A percentile compares a stretch with the other conserved stretches of the same genome.
These are phyloP conservation scores for Pyropia yezoensis DNA, from an alignment of 23 red algal genomes.

Conservation along the genomic window DNA sequence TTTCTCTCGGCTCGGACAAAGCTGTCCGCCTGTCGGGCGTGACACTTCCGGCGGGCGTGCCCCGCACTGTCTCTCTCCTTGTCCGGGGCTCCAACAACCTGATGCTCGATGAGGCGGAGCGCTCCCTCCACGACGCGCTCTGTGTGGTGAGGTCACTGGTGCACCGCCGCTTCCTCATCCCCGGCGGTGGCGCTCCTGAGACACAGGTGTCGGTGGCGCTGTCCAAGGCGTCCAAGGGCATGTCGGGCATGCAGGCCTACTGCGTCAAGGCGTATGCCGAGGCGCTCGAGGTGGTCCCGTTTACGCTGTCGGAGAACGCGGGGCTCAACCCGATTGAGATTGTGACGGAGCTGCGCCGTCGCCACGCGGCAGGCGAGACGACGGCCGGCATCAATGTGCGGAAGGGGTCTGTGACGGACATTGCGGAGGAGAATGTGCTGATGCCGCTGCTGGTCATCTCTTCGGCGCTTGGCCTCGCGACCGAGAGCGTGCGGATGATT, in stretches of 20 bases:
- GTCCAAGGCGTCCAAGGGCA: constrained; percentile 47
- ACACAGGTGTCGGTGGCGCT: constrained; percentile 77
- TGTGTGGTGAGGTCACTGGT: constrained; percentile 94
- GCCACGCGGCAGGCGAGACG: constrained; percentile 77
- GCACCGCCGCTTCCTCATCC: constrained; percentile 71
- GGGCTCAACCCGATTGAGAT: constrained; percentile 87
- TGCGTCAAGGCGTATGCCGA: constrained; percentile 84
- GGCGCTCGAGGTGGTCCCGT: constrained; percentile 75
- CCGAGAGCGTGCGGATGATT: constrained; percentile 83
- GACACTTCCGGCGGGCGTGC: constrained; percentile 26
- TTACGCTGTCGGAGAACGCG: constrained; percentile 95
- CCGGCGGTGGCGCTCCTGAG: constrained; percentile 87
- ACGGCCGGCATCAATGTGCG: constrained; percentile 78
- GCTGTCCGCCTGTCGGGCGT: constrained; percentile 59
- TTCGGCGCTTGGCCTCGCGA: constrained; percentile 76
- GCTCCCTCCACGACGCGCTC: constrained; percentile 92
- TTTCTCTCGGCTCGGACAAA: constrained; percentile 70
- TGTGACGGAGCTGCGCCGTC: constrained; percentile 84
- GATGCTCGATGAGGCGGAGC: constrained; percentile 91
- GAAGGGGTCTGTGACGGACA: constrained; percentile 85
- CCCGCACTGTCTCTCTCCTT: constrained; percentile 68
- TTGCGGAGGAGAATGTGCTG: constrained; percentile 79
- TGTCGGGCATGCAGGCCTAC: constrained; percentile 70
- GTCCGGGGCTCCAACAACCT: constrained; percentile 88
- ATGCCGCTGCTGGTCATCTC: constrained; percentile 89